Conservation (phyloP, 768 basidiomycete genomes). For the Termitomyces sp. region DNA sequence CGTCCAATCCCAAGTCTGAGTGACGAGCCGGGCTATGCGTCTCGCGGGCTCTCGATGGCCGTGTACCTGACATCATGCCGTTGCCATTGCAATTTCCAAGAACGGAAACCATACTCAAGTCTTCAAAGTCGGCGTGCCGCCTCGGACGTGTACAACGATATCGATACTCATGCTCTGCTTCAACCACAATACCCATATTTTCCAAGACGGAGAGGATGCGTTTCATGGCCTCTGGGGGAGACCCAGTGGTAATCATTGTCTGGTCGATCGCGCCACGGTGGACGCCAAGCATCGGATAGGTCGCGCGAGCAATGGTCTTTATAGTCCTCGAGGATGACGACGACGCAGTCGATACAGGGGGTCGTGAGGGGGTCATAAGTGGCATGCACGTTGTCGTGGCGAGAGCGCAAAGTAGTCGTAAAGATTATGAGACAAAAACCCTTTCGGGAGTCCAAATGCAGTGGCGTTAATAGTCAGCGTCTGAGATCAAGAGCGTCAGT, state of each 20-base stretch:
- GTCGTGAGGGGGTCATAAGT: not conserved
- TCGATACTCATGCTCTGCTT: slow-evolving; percentile 77
- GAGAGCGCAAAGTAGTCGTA: not conserved
- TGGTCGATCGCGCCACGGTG: slow-evolving; percentile 91
- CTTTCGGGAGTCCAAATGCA: not conserved
- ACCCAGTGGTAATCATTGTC: slow-evolving; percentile 70
- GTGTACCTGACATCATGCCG: not conserved
- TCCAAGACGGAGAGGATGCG: slow-evolving; percentile 65
- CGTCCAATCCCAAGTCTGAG: slow-evolving; percentile 28
- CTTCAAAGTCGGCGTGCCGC: slow-evolving; percentile 17
- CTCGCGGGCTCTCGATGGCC: not conserved
- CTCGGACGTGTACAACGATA: slow-evolving; percentile 63
- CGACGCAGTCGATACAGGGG: not conserved
- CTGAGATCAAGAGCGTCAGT: not conserved
- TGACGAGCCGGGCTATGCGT: not conserved
- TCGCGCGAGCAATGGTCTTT: not conserved
- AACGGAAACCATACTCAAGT: not conserved
- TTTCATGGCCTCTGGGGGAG: slow-evolving; percentile 73
- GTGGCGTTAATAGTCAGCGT: slow-evolving; percentile 5
- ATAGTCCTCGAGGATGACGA: not conserved
- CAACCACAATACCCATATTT: slow-evolving; percentile 78
- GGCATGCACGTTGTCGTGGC: not conserved
- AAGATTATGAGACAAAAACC: slow-evolving; percentile 2
- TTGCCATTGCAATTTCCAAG: not conserved
- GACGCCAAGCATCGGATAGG: slow-evolving; percentile 18